Evolutionary conservation across 495 filamentous ascomycete genomes (phyloP), one percentile per base, ranked within the genome.

Genomic region (Xylaria nigripes): DNA sequence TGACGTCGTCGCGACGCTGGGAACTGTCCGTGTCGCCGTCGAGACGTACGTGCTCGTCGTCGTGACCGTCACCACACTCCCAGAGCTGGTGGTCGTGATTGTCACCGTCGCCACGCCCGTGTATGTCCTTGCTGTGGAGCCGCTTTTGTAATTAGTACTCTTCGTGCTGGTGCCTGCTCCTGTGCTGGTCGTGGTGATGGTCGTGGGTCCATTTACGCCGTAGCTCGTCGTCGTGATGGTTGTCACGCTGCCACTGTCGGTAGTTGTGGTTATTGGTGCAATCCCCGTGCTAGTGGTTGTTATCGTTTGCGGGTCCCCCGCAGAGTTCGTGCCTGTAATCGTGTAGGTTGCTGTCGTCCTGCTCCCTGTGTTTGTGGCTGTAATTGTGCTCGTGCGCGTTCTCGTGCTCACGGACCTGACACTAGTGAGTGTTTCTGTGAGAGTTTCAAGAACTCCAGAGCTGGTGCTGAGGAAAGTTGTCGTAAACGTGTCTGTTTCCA

Each of bases 41-140:
- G 51, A 47, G 13, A 54, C 32, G 44, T 29, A 48, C 1, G 42
- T 48, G 51, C 51, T 54, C 18, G 45, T 54, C 34, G 34, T 54
- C 4, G 51, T 54, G 22, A 32, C 19, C 12, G 51, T 54, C 23
- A 34, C 16, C 1, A 32, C 30, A 34, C 51, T 32, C 0, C 30
- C 43, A 1, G 29, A 38, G 23, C 32, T 44, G 4, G 22, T 21
- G 43, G 19, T 54, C 43, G 51, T 54, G 18, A 15, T 24, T 10
- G 51, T 46, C n/a, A 54, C 30, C 25, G 49, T 51, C 25, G 49
- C 32, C 49, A 44, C 49, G 8, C 27, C 40, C 40, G 49, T 51
- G 9, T 29, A 29, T 9, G 27, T 29, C n/a, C n/a, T n/a, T n/a
- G n/a, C n/a, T n/a, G n/a, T n/a, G n/a, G n/a, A n/a, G n/a, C n/a